These are phyloP conservation scores for Corymbia maculata DNA, from an alignment of 345 rosid genomes.

Conservation along the genomic window DNA sequence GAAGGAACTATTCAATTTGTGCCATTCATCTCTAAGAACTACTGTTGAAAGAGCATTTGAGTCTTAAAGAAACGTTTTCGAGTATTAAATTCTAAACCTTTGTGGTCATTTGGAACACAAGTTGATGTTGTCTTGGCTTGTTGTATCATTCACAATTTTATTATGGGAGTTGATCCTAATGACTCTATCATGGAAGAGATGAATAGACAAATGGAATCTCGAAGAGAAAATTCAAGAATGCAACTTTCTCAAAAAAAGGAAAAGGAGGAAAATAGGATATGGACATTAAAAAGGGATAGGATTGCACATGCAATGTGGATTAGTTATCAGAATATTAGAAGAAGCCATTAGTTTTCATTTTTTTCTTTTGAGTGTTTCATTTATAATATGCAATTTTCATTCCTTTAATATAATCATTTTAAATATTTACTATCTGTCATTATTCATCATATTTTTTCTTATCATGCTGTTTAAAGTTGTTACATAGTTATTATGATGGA, in stretches of 20 bases:
- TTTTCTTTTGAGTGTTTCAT: too few species aligned
- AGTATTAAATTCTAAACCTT: rapidly evolving
- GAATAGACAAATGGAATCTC: neutral
- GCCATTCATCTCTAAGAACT: neutral
- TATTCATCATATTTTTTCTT: too few species aligned
- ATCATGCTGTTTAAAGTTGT: too few species aligned
- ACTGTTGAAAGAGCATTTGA: neutral
- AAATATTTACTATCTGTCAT: too few species aligned
- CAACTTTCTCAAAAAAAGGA: neutral
- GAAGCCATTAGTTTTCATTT: too few species aligned
- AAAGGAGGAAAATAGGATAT: neutral
- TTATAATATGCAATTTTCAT: too few species aligned
- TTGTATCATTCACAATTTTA: neutral
- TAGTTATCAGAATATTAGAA: too few species aligned
- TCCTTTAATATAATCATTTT: too few species aligned
- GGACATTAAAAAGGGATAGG: neutral
- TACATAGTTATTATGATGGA: too few species aligned
- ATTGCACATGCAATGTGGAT: too few species aligned
- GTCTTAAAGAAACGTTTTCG: too few species aligned
- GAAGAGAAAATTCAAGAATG: neutral
- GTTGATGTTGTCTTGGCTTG: neutral
- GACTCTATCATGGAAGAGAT: neutral
- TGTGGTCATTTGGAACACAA: neutral
- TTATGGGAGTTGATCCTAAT: neutral
- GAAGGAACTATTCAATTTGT: neutral